These are phyloP conservation scores for Euryodendron excelsum DNA, from an alignment of 148 eudicot species.

Conservation along the genomic window DNA sequence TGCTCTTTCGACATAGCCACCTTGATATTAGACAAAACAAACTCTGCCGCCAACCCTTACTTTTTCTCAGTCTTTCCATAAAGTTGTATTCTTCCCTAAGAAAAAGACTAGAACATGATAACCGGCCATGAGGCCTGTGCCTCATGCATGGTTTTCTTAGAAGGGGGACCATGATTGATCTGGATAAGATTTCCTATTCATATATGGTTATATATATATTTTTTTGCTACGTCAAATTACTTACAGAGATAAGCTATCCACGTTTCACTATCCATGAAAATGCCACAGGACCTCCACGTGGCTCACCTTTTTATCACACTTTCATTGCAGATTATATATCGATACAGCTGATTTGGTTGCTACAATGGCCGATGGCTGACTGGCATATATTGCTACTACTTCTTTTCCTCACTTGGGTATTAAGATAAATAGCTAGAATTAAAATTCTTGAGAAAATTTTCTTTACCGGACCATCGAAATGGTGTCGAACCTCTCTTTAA, in stretches of 20 bases:
- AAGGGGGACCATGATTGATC: conserved; percentile 10
- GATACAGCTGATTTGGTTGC: not conserved
- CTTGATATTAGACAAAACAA: not conserved
- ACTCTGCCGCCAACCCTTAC: conserved; percentile 11
- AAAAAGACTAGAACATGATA: conserved; percentile 13
- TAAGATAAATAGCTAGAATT: too few relatives aligned
- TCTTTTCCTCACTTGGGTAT: too few relatives aligned
- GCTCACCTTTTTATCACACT: not conserved
- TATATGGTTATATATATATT: too few relatives aligned
- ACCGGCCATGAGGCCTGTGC: conserved; percentile 14
- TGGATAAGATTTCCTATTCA: conserved; percentile 2
- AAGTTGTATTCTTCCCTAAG: conserved; percentile 21
- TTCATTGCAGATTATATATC: not conserved
- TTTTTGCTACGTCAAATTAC: too few relatives aligned
- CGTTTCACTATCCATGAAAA: not conserved
- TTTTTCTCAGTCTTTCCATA: too few relatives aligned
- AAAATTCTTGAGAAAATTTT: conserved; percentile 6
- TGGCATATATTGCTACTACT: too few relatives aligned
- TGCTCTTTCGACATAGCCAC: not conserved
- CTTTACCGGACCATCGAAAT: not conserved
- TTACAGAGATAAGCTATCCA: too few relatives aligned
- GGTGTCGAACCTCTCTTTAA: not conserved
- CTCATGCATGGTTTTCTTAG: conserved; percentile 1
- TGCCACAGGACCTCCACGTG: not conserved
- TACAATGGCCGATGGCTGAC: too few relatives aligned